These are phyloP conservation scores for Didymella arachidicola DNA, from an alignment of 2,329 filamentous ascomycete genomes.

Conservation along the genomic window DNA sequence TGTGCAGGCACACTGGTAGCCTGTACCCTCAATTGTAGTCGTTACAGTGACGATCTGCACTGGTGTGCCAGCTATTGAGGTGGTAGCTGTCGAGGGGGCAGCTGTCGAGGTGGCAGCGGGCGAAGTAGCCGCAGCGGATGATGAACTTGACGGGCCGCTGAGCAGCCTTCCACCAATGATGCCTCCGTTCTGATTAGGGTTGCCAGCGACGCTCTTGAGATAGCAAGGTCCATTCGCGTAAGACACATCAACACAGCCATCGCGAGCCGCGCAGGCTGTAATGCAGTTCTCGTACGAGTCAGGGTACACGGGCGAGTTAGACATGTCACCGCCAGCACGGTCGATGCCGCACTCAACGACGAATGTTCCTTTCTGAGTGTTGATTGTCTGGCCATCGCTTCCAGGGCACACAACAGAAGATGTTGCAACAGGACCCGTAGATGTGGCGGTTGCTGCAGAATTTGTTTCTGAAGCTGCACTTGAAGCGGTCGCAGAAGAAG, in stretches of 20 bases:
- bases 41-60: slow-evolving; percentile 23
- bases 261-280: slow-evolving; percentile 3
- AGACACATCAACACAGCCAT: slow-evolving; percentile 5
- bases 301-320: slow-evolving; percentile 10
- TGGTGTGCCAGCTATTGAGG: slow-evolving; percentile 1
- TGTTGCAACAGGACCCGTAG: slow-evolving; percentile 4
- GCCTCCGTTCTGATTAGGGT: slow-evolving; percentile 8
- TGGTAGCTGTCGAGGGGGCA: not conserved
- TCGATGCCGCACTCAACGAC: slow-evolving; percentile 12
- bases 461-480: not conserved
- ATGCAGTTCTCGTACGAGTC: slow-evolving; percentile 9
- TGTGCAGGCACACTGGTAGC: slow-evolving; percentile 25
- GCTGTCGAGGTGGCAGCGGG: not conserved
- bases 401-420: slow-evolving; percentile 4
- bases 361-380: slow-evolving; percentile 3
- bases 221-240: slow-evolving; percentile 14
- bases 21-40: slow-evolving; percentile 16
- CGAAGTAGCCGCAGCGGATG: not conserved
- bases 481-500: not conserved
- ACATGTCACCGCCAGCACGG: slow-evolving; percentile 5
- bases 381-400: slow-evolving; percentile 8
- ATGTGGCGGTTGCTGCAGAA: not conserved
- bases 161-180: slow-evolving; percentile 29
- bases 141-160: not conserved
- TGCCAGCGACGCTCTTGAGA: slow-evolving; percentile 10